These are phyloP conservation scores for Antitrichia curtipendula DNA, from an alignment of 225 moss, liverwort and hornwort genomes.

Conservation along the genomic window DNA sequence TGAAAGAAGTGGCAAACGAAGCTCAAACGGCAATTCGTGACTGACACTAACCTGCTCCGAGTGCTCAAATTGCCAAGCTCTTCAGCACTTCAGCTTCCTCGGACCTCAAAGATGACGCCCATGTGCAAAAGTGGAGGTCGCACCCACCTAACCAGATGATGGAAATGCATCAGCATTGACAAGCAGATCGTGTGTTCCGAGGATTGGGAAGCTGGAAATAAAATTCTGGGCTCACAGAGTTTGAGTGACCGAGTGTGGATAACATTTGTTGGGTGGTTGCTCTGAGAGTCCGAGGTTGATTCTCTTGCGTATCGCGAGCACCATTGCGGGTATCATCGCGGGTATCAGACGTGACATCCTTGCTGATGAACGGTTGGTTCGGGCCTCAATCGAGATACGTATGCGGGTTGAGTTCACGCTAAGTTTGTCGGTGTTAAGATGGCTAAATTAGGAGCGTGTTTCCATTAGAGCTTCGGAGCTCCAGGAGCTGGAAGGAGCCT, in stretches of 20 bases:
- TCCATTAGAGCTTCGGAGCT: too few relatives aligned
- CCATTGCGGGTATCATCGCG: neutral
- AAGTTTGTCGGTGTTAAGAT: neutral
- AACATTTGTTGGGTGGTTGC: neutral
- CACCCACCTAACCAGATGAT: neutral
- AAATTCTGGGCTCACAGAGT: neutral
- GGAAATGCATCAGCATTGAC: neutral
- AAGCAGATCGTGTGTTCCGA: neutral
- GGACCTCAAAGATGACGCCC: neutral
- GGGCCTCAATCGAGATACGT: neutral
- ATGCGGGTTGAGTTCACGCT: neutral
- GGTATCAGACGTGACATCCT: neutral
- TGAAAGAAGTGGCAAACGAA: neutral
- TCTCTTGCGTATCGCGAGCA: neutral
- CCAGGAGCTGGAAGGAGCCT: too few relatives aligned
- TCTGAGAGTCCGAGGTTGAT: neutral
- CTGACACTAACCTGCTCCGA: neutral
- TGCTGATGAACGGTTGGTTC: neutral
- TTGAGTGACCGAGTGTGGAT: neutral
- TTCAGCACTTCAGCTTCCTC: neutral
- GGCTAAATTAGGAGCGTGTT: neutral
- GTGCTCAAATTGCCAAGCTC: neutral
- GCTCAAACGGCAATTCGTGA: neutral
- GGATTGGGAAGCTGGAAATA: neutral
- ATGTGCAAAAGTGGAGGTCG: too few relatives aligned